Evolutionary conservation across 495 filamentous ascomycete genomes (phyloP).

Genomic region (Xylona heveae): DNA sequence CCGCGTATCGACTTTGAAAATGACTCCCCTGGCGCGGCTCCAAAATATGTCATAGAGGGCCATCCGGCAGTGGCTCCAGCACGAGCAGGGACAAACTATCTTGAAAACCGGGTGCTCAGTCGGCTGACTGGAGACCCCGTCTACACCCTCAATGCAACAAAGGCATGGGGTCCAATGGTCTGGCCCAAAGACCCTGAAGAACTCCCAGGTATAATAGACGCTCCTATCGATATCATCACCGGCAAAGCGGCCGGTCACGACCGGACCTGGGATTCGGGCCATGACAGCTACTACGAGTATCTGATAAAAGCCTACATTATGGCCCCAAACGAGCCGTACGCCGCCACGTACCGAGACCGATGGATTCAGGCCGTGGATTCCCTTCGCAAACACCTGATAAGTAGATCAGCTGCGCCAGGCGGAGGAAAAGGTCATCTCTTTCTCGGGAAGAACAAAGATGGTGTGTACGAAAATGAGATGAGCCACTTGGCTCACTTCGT

Average conservation of each 20-base stretch:
- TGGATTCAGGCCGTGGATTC: conserved; percentile 67
- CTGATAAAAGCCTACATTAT: conserved; percentile 89
- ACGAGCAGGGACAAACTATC: conserved; percentile 10
- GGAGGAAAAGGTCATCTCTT: too few relatives aligned
- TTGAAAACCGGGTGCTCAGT: conserved; percentile 12
- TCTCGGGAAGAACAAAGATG: conserved; percentile 28
- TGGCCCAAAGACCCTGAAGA: conserved; percentile 10
- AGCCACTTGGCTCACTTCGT: conserved; percentile 41
- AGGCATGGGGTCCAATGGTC: conserved; percentile 14
- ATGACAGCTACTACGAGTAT: conserved; percentile 81
- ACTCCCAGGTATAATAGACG: conserved; percentile 9
- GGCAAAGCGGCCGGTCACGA: conserved; percentile 7
- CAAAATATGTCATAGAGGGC: conserved; percentile 4
- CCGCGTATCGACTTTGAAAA: conserved; percentile 13
- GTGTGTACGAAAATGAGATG: conserved; percentile 23
- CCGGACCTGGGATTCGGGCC: conserved; percentile 60
- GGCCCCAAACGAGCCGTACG: conserved; percentile 36
- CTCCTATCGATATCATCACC: conserved; percentile 12
- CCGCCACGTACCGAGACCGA: conserved; percentile 34
- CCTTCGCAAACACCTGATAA: conserved; percentile 46
- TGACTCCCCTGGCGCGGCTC: conserved; percentile 8
- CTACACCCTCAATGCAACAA: conserved; percentile 10
- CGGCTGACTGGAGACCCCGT: conserved; percentile 9
- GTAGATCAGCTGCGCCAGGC: too few relatives aligned
- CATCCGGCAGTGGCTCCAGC: conserved; percentile 10